Evolutionary conservation across 495 filamentous ascomycete genomes (phyloP).

Genomic region (Lophium mytilinum): DNA sequence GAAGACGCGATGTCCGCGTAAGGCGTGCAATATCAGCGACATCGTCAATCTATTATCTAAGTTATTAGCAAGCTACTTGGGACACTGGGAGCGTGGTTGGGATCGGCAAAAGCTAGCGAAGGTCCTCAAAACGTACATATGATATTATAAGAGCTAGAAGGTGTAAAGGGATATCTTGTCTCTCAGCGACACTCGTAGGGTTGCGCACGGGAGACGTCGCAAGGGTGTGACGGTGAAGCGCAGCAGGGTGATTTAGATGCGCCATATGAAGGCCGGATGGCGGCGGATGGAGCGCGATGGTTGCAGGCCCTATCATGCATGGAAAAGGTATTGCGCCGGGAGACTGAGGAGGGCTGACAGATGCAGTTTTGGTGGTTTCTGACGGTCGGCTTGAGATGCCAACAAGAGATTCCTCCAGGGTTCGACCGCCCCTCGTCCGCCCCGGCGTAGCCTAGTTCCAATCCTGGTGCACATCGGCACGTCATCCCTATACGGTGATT

Average conservation of each 20-base stretch:
- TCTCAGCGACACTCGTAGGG: slow-evolving; percentile 8
- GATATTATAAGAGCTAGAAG: slow-evolving; percentile 49
- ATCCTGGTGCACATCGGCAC: neutral
- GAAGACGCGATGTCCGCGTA: slow-evolving; percentile 52
- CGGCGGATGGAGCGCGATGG: neutral
- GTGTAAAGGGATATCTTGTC: slow-evolving; percentile 45
- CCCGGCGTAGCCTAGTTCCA: neutral
- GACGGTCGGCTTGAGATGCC: no score
- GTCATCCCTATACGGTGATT: no score
- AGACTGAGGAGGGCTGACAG: no score
- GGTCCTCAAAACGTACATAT: slow-evolving; percentile 33
- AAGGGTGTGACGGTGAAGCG: slow-evolving; percentile 13
- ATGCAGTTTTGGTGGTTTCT: no score
- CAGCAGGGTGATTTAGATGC: slow-evolving; percentile 4
- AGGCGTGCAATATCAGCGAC: slow-evolving; percentile 49
- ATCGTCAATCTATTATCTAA: slow-evolving; percentile 41
- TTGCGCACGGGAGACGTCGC: slow-evolving; percentile 16
- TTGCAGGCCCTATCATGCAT: no score
- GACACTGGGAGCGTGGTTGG: no score
- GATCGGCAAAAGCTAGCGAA: no score
- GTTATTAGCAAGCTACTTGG: no score
- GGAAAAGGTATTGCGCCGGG: no score
- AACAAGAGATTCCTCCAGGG: no score
- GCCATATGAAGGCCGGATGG: neutral
- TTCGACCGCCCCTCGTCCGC: neutral